Base-by-base conservation (phyloP, 805 yeast genomes). In the Ascoidea rubescens region DNA sequence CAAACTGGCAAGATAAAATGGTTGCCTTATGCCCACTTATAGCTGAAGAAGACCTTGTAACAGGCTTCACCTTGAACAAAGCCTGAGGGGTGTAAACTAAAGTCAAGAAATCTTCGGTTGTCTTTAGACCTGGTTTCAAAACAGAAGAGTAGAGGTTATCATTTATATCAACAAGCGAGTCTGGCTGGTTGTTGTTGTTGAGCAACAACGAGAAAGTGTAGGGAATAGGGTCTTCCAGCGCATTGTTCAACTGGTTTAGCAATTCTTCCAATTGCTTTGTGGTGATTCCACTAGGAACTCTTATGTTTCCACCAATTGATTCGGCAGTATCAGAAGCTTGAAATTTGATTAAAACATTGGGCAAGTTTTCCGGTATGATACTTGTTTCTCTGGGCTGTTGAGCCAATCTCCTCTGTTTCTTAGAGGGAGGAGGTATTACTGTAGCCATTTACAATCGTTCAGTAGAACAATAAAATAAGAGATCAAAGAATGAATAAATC, bases 1-100 rank as follows among this genome's bases (percentile, higher is more conserved):
- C 95, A 74, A 93, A 93, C 56, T 86, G 90, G 46, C 93, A 84
- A 54, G 96, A 87, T 57, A 93, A 71, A 55, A 93, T 87, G 0
- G 98, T 93, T 2, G 96, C 79, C 1, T 96, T 96, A 64, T 93
- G 99, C 5, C 99, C 99, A 1, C 95, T 79, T 51, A 93, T 91
- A 0, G 97, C 89, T 8, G 95, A 90, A 4, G 89, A 82, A 1
- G 96, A 82, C 61, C 98, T 73, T 0, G 97, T 88, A 14, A 93
- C 87, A 4, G 96, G 88, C 57, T 78, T 82, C 10, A 93, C 99
- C 60, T 87, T 87, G 74, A 93, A 93, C 2, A 93, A 84, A 0
- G 99, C 96, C 57, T 96, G 77, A 45, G 99, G 99, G 0, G 96
- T 89, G 64, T 84, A 93, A 5, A 90, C 86, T 52, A 93, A 72